Percentiles rank a stretch among this genome's conserved stretches.
phyloP scores from a whole-genome alignment of 1,139 yeast genomes.

The Kodamaea alishanica region DNA sequence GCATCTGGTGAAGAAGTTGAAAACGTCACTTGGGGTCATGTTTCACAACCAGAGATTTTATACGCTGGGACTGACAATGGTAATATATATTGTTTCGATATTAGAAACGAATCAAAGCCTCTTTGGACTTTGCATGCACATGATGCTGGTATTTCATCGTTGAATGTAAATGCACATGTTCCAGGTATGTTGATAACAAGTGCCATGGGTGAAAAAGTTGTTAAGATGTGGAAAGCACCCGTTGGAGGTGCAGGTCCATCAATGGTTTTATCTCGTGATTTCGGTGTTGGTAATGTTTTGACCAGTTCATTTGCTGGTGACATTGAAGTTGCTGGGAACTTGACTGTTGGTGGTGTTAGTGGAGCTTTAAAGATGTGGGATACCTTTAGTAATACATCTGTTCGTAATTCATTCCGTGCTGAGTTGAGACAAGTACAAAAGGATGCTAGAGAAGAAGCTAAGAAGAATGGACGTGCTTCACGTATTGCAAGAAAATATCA shows the following conservation, averaged over 20 bases:
- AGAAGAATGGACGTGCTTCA: conserved; percentile 53
- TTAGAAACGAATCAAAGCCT: conserved; percentile 65
- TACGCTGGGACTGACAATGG: conserved; percentile 94
- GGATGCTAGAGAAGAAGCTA: conserved; percentile 57
- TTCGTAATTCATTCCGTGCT: conserved; percentile 62
- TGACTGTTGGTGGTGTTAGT: conserved; percentile 84
- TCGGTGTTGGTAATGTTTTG: conserved; percentile 92
- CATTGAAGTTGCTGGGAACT: conserved; percentile 76
- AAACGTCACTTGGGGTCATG: conserved; percentile 63
- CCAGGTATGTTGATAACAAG: conserved; percentile 81
- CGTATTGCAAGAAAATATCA: conserved; percentile 71
- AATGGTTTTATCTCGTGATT: conserved; percentile 87
- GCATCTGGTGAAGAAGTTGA: conserved; percentile 78
- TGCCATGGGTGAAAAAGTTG: conserved; percentile 84
- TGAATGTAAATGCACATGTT: conserved; percentile 63
- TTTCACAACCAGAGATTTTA: conserved; percentile 56
- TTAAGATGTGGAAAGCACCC: conserved; percentile 84
- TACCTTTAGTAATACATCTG: conserved; percentile 74
- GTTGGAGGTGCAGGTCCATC: conserved; percentile 58
- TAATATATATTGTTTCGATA: conserved; percentile 83
- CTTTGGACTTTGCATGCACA: conserved; percentile 97
- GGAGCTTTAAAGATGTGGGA: conserved; percentile 93
- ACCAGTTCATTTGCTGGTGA: conserved; percentile 84
- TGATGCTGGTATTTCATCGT: conserved; percentile 85
- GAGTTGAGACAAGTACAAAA: conserved; percentile 54